phyloP scores from a whole-genome alignment of 768 basidiomycete species.

The Pleurotus sapidus region DNA sequence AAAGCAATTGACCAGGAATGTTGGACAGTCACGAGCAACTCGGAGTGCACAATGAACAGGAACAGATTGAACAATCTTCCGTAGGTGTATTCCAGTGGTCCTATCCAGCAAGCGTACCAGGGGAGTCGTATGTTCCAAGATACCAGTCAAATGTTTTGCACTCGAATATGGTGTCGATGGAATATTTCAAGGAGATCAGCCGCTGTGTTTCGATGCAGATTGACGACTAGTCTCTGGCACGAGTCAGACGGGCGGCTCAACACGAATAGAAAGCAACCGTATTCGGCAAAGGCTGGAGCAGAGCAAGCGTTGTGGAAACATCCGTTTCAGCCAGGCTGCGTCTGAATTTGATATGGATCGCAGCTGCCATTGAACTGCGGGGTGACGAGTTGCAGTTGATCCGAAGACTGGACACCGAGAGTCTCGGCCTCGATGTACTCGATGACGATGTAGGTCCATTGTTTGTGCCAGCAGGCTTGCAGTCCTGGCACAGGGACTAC shows the following conservation, averaged over 20 bases:
- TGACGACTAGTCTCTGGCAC: neutral
- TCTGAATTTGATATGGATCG: neutral
- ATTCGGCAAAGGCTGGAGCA: neutral
- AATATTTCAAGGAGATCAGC: too few relatives aligned
- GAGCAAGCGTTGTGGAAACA: neutral
- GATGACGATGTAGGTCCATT: conserved; percentile 7
- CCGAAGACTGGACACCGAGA: neutral
- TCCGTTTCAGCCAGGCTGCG: neutral
- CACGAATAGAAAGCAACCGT: neutral
- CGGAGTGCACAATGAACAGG: neutral
- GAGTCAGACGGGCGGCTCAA: neutral
- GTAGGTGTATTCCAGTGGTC: too few relatives aligned
- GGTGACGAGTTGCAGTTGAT: neutral
- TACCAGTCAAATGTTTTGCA: too few relatives aligned
- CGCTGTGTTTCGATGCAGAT: neutral
- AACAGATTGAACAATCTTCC: neutral
- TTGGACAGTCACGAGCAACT: neutral
- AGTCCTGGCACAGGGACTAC: conserved; percentile 15
- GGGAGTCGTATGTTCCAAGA: too few relatives aligned
- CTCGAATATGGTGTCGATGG: too few relatives aligned
- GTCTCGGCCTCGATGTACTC: conserved; percentile 6
- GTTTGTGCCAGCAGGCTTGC: neutral
- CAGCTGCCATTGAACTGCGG: neutral
- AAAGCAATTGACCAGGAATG: neutral
- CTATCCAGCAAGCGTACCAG: too few relatives aligned